Percentiles rank a stretch among this genome's conserved stretches.
Conservation (phyloP, 176 grass and related monocot genomes). For the Juncus effusus region DNA sequence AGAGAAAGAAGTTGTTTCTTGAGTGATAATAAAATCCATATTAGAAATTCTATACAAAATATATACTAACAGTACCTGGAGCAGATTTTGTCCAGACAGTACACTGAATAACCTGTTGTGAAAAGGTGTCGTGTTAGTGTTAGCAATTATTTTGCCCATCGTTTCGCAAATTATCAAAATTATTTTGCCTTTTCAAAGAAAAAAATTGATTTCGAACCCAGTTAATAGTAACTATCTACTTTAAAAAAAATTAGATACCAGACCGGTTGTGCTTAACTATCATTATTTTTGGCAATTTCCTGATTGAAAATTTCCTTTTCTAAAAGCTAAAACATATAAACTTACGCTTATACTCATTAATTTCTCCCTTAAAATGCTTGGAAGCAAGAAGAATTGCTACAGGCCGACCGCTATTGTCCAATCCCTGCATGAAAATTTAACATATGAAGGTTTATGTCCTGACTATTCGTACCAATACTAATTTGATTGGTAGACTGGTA, state of each 20-base stretch:
- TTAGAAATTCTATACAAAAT: no score
- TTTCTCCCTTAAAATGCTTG: slow-evolving; percentile 38
- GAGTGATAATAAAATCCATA: no score
- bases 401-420: slow-evolving; percentile 31
- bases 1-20: no score
- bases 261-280: neutral
- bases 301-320: neutral
- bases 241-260: slow-evolving; percentile 1
- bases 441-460: no score
- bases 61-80: slow-evolving; percentile 27
- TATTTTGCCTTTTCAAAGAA: neutral
- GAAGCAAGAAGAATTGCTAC: slow-evolving; percentile 29
- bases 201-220: neutral
- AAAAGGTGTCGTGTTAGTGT: no score
- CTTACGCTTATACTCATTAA: slow-evolving; percentile 37
- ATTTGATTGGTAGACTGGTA: no score
- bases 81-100: slow-evolving; percentile 37
- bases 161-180: neutral
- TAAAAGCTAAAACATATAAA: neutral
- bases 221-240: neutral
- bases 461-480: no score
- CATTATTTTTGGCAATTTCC: slow-evolving; percentile 5
- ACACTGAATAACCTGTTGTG: slow-evolving; percentile 32
- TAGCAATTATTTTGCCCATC: no score
- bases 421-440: slow-evolving; percentile 23